A percentile compares a stretch with the other conserved stretches of the same genome.
Evolutionary conservation across 164 flowering plant species (phyloP).

Genomic region (Annona cherimola): DNA sequence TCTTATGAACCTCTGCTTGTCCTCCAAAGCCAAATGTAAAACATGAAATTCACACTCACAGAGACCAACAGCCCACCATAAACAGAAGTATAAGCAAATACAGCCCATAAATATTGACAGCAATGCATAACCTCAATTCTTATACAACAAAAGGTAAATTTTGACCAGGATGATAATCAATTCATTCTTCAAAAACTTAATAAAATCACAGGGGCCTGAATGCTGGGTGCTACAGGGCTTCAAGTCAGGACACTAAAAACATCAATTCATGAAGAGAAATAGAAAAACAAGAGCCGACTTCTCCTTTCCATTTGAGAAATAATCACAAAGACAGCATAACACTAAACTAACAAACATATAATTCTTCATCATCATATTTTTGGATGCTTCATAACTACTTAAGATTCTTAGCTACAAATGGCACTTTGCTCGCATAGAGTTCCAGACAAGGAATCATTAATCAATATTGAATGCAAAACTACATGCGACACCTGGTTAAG

Average conservation of each 20-base stretch:
- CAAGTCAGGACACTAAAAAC: not conserved
- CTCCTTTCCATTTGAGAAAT: not conserved
- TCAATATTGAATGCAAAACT: too few relatives aligned
- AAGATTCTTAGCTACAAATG: too few relatives aligned
- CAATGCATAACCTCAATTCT: not conserved
- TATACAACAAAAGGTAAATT: too few relatives aligned
- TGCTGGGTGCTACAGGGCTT: not conserved
- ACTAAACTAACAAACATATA: too few relatives aligned
- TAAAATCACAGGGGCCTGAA: not conserved
- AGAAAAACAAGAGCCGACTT: not conserved
- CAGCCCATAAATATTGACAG: not conserved
- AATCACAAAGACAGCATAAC: not conserved
- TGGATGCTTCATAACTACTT: too few relatives aligned
- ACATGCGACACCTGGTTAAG: too few relatives aligned
- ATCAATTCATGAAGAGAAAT: not conserved
- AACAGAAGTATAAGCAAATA: not conserved
- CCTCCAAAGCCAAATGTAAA: too few relatives aligned
- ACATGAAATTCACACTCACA: not conserved
- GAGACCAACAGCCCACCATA: not conserved
- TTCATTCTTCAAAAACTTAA: not conserved
- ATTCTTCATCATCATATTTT: too few relatives aligned
- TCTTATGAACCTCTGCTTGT: not conserved
- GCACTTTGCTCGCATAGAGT: too few relatives aligned
- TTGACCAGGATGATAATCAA: not conserved
- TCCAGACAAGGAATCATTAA: too few relatives aligned